phyloP scores from a whole-genome alignment of 2,329 filamentous ascomycete species.

The Juglanconis oblonga region DNA sequence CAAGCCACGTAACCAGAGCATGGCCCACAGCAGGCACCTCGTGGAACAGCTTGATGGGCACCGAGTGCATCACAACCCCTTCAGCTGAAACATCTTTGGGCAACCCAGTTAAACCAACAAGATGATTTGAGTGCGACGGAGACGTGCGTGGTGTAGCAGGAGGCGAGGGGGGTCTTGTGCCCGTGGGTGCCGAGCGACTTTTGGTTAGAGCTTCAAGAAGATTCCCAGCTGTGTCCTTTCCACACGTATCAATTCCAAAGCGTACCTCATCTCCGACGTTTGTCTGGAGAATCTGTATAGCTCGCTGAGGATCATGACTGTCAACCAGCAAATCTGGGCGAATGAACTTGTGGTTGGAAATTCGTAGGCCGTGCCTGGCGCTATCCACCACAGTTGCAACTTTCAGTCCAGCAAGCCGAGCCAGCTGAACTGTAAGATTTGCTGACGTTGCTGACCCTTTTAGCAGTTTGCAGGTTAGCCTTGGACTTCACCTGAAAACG shows the following conservation, averaged over 20 bases:
- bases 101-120: conserved; percentile 65
- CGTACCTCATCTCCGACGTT: conserved; percentile 57
- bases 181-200: conserved; percentile 16
- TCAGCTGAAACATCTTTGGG: conserved; percentile 52
- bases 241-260: conserved; percentile 68
- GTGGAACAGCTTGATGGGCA: conserved; percentile 76
- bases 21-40: conserved; percentile 62
- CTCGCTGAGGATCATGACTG: conserved; percentile 62
- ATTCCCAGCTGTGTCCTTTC: conserved; percentile 58
- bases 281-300: conserved; percentile 60
- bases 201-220: conserved; percentile 52
- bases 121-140: conserved; percentile 42
- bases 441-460: conserved; percentile 66
- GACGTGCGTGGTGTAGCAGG: conserved; percentile 36
- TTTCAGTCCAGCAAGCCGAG: conserved; percentile 61
- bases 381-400: conserved; percentile 66
- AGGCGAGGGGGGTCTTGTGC: conserved; percentile 30
- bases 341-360: conserved; percentile 43
- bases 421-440: conserved; percentile 64
- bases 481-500: not conserved
- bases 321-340: conserved; percentile 66
- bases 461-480: not conserved
- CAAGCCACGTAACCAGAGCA: conserved; percentile 63
- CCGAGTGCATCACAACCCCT: conserved; percentile 56
- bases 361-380: conserved; percentile 60